phyloP scores from a whole-genome alignment of 169 alveolate genomes.

The Cryptosporidium bovis region DNA sequence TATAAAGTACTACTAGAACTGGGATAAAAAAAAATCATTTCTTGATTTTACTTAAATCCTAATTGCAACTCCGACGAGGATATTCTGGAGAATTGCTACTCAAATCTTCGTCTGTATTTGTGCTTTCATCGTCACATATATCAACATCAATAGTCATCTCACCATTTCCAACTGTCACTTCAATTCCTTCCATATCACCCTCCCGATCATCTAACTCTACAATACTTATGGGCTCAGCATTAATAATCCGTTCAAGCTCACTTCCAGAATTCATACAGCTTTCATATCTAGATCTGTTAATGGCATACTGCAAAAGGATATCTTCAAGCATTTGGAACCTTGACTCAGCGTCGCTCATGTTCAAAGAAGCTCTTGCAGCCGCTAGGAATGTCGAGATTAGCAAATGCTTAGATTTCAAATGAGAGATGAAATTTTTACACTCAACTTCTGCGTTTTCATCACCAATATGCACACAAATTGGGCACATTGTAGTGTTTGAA shows the following conservation, averaged over 20 bases:
- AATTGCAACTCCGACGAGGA: neutral
- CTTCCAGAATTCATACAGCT: conserved; percentile 11
- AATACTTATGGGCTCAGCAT: no score
- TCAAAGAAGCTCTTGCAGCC: conserved; percentile 73
- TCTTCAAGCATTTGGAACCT: conserved; percentile 70
- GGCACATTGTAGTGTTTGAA: conserved; percentile 42
- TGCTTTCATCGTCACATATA: conserved; percentile 31
- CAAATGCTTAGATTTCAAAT: conserved; percentile 53
- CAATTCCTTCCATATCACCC: no score
- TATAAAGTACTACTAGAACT: neutral
- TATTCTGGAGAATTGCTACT: conserved; percentile 7
- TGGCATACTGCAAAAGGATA: conserved; percentile 59
- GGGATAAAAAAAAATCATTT: neutral
- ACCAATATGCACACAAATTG: conserved; percentile 72
- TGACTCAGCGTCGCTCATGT: conserved; percentile 17
- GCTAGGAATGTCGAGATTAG: conserved; percentile 63
- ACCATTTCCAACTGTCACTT: neutral
- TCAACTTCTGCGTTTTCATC: conserved; percentile 70
- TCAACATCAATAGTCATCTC: conserved; percentile 15
- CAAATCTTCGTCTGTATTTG: conserved; percentile 1
- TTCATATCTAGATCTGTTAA: conserved; percentile 64
- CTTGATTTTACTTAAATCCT: neutral
- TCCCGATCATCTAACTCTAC: no score
- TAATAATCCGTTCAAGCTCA: neutral
- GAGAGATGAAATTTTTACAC: conserved; percentile 12